Evolutionary conservation across 2,329 filamentous ascomycete genomes (phyloP), one percentile per base, ranked within the genome.

Genomic region (Aspergillus jensenii): DNA sequence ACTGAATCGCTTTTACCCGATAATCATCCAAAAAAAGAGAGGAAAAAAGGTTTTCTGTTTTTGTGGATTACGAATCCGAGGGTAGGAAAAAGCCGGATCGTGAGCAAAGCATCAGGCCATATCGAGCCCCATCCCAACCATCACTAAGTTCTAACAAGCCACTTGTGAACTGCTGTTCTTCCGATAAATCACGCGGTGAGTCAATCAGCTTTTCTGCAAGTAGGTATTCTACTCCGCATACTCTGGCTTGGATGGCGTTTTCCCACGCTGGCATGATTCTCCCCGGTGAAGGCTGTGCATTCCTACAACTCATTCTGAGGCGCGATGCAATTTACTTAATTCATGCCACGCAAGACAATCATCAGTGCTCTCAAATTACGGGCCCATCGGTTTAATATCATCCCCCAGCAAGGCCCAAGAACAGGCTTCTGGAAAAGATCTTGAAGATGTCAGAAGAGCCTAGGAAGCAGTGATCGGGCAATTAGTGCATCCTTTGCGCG

Each of bases 41-140:
- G 21, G 21, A 21, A 21, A 21, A 21, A 21, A 21, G 21, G 27
- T 11, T 31, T 31, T 11, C 27, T 31, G 9, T 31, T 31, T 31
- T 7, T 9, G 27, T 3, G 9, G n/a, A 19, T 41, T 44, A 33
- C 49, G 35, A 43, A 44, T 21, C 27, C 27, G 45, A 35, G 11
- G n/a, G 21, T 55, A 55, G 54, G 54, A 31, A 44, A 44, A 51
- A 50, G 40, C 40, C 54, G 47, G 53, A n/a, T 31, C 15, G 53
- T 27, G 1, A 40, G 7, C 46, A 55, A 25, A 39, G 51, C 27
- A 55, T 53, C 58, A 56, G 27, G 53, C 52, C 52, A 56, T 58
- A 55, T 54, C 33, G 23, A 31, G 44, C 52, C 25, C 52, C 51
- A 53, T 46, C 44, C 31, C 23, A 15, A 27, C 14, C 9, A 15